phyloP scores from a whole-genome alignment of 176 grass and related monocot genomes.

The Microstegium vimineum region DNA sequence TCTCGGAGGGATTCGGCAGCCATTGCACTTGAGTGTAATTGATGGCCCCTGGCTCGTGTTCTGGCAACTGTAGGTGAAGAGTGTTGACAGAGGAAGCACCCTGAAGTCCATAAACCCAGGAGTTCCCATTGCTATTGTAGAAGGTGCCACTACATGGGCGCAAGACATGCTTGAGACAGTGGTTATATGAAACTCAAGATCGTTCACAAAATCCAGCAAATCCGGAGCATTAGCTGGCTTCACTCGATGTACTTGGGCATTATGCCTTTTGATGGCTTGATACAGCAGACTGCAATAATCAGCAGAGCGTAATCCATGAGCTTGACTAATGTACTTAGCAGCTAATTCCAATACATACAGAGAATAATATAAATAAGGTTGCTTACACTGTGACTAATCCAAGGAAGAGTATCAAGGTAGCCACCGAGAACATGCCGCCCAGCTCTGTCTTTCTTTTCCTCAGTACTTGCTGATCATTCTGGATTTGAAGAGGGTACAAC shows the following conservation, averaged over 20 bases:
- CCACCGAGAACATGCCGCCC: slow-evolving; percentile 73
- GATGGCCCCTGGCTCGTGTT: slow-evolving; percentile 77
- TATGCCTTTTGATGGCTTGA: slow-evolving; percentile 66
- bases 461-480: slow-evolving; percentile 78
- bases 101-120: slow-evolving; percentile 83
- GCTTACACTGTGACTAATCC: slow-evolving; percentile 84
- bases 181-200: slow-evolving; percentile 89
- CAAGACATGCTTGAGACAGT: slow-evolving; percentile 87
- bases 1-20: slow-evolving; percentile 72
- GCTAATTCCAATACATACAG: neutral
- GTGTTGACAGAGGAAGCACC: slow-evolving; percentile 55
- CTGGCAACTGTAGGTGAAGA: slow-evolving; percentile 56
- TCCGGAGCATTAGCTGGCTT: slow-evolving; percentile 89
- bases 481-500: slow-evolving; percentile 23
- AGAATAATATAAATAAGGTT: neutral
- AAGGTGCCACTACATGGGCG: slow-evolving; percentile 41
- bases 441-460: slow-evolving; percentile 92
- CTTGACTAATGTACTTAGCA: neutral
- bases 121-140: slow-evolving; percentile 58
- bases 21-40: slow-evolving; percentile 69
- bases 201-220: slow-evolving; percentile 74
- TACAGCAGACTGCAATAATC: slow-evolving; percentile 62
- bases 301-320: neutral
- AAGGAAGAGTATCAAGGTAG: slow-evolving; percentile 66
- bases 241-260: slow-evolving; percentile 70